Base-by-base conservation (phyloP, 2,329 filamentous ascomycete genomes). In the Aureobasidium uvarum region DNA sequence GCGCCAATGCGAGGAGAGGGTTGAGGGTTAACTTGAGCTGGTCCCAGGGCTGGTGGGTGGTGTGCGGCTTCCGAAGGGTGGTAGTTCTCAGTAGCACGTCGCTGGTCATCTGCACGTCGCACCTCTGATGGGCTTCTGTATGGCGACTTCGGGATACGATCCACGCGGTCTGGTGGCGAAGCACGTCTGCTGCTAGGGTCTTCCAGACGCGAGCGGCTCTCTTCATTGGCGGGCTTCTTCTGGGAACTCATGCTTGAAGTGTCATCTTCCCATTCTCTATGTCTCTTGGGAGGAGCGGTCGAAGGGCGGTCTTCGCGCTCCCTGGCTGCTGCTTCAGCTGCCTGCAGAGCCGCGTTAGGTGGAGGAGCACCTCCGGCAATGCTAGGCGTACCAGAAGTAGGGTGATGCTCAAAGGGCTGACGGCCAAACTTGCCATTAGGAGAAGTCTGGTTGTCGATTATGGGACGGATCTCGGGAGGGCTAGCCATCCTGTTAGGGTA, bases 11-110 rank as follows among this genome's bases (percentile, higher is more conserved):
- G 82, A 65, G 85, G 71, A 7, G 87, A 77, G 33, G 82, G 80
- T 54, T 83, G 72, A 84, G 75, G 73, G 56, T 76, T 74, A 11
- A 71, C 70, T 43, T 76, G 76, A 72, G 81, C 81, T 79, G 25
- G 83, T 82, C 68, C 45, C 8, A 88, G 81, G 20, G 84, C 71
- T 83, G 87, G 88, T 28, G 89, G 88, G 73, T 96, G 93, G 74
- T 96, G 93, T 2, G 93, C 92, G 64, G 92, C 91, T 76, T 97
- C 92, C 0, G 93, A 96, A 5, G 94, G 92, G 75, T 97, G 91
- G 72, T 97, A 96, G 64, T 84, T 88, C 62, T 95, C 90, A 68
- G 87, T 89, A 38, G 84, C 85, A 64, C 90, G 87, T 60, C 90
- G 89, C 71, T 89, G 84, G 13, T 79, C 78, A 55, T 89, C 86